phyloP scores from a whole-genome alignment of 352 stramenopile species.

The Phytophthora fragariaefolia region DNA sequence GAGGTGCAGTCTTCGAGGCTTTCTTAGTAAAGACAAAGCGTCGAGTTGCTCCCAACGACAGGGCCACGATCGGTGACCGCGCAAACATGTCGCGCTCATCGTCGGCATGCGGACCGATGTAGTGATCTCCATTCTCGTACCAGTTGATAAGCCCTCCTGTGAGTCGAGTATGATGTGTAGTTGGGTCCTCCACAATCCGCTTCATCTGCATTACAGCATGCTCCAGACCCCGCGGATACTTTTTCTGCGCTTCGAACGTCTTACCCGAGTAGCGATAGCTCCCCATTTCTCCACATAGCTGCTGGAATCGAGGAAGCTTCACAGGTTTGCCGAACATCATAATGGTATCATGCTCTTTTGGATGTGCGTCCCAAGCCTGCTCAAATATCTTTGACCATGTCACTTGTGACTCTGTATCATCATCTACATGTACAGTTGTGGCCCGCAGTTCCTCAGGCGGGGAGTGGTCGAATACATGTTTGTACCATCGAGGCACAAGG shows the following conservation, averaged over 20 bases:
- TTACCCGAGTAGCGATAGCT: constrained; percentile 70
- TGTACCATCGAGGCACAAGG: constrained; percentile 65
- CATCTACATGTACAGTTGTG: neutral
- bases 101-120: constrained; percentile 84
- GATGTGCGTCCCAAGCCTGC: constrained; percentile 67
- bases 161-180: constrained; percentile 29
- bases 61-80: constrained; percentile 62
- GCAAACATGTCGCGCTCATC: constrained; percentile 61
- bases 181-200: constrained; percentile 44
- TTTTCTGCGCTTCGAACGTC: constrained; percentile 52
- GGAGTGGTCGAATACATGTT: constrained; percentile 38
- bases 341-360: constrained; percentile 61
- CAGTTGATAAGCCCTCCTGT: constrained; percentile 82
- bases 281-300: constrained; percentile 57
- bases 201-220: constrained; percentile 57
- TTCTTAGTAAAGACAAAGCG: constrained; percentile 74
- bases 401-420: neutral
- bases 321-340: constrained; percentile 72
- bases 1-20: constrained; percentile 21
- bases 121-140: constrained; percentile 84
- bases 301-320: constrained; percentile 72
- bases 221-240: constrained; percentile 46
- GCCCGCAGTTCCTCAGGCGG: constrained; percentile 18
- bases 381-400: constrained; percentile 42
- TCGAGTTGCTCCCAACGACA: constrained; percentile 74